Percentiles rank a stretch among this genome's conserved stretches.
These are phyloP conservation scores for Colletotrichum eleusines DNA, from an alignment of 2,329 filamentous ascomycete species.

Conservation along the genomic window DNA sequence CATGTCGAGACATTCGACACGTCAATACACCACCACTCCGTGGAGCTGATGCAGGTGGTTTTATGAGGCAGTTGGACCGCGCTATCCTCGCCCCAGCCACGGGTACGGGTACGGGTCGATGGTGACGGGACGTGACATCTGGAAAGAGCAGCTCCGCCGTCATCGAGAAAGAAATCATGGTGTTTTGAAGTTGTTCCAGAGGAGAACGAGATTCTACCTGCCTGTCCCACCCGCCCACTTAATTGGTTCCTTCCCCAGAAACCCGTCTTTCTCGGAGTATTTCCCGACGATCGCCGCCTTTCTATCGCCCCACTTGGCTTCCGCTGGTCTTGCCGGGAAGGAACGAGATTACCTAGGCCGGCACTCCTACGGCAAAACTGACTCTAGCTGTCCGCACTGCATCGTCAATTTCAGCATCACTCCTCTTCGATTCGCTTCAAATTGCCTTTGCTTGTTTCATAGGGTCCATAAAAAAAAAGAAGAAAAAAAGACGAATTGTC, in stretches of 20 bases:
- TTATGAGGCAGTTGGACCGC: not conserved
- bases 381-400: not conserved
- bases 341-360: not conserved
- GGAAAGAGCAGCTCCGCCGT: conserved; percentile 13
- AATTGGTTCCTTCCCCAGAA: conserved; percentile 21
- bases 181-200: conserved; percentile 40
- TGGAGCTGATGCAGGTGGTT: not conserved
- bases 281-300: conserved; percentile 22
- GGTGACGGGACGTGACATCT: not conserved
- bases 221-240: conserved; percentile 25
- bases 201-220: conserved; percentile 26
- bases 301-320: conserved; percentile 3
- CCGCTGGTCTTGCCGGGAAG: conserved; percentile 2
- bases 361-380: not conserved
- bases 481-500: not conserved
- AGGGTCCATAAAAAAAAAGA: not conserved
- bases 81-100: not conserved
- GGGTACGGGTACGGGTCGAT: conserved; percentile 19
- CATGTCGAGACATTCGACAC: not conserved
- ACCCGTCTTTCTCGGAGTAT: conserved; percentile 22
- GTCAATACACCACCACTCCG: not conserved
- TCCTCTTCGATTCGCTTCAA: not conserved
- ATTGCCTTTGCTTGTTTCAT: not conserved
- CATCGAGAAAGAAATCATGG: conserved; percentile 30
- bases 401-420: conserved; percentile 8